Evolutionary conservation across 1,284 basidiomycete genomes (phyloP).

Genomic region (Cutaneotrichosporon sp.): DNA sequence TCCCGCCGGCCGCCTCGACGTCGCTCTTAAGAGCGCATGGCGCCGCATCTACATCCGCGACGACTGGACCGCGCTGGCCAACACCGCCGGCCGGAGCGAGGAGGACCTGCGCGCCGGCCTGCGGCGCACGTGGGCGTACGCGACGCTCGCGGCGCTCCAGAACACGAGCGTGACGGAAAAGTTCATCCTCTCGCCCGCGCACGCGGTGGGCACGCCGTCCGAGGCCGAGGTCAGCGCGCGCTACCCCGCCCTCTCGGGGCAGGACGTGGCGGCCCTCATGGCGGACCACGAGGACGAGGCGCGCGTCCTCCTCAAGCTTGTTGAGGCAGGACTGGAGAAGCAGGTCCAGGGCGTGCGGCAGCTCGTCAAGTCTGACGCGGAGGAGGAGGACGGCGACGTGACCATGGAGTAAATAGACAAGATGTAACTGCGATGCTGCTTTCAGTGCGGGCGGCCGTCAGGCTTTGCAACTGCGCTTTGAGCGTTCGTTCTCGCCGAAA

Average conservation of each 20-base stretch:
- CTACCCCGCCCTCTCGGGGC: constrained; percentile 37
- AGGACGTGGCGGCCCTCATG: constrained; percentile 45
- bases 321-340: constrained; percentile 38
- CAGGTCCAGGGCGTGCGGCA: constrained; percentile 38
- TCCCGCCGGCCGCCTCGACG: constrained; percentile 67
- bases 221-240: constrained; percentile 45
- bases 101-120: constrained; percentile 38
- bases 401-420: constrained; percentile 16
- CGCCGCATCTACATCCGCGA: constrained; percentile 82
- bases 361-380: constrained; percentile 25
- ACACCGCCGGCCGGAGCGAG: constrained; percentile 47
- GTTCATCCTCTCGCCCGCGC: constrained; percentile 37
- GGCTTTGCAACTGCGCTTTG: no score
- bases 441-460: no score
- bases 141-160: constrained; percentile 34
- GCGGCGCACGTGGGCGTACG: constrained; percentile 38
- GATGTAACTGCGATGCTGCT: no score
- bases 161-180: constrained; percentile 31
- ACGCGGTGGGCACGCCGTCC: constrained; percentile 37
- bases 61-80: constrained; percentile 56
- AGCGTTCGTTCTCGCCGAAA: no score
- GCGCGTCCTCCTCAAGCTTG: constrained; percentile 32
- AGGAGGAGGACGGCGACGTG: constrained; percentile 20
- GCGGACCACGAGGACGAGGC: constrained; percentile 46
- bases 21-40: constrained; percentile 77